Base-by-base conservation (phyloP, 169 alveolate species). In the Condylostoma magnum region DNA sequence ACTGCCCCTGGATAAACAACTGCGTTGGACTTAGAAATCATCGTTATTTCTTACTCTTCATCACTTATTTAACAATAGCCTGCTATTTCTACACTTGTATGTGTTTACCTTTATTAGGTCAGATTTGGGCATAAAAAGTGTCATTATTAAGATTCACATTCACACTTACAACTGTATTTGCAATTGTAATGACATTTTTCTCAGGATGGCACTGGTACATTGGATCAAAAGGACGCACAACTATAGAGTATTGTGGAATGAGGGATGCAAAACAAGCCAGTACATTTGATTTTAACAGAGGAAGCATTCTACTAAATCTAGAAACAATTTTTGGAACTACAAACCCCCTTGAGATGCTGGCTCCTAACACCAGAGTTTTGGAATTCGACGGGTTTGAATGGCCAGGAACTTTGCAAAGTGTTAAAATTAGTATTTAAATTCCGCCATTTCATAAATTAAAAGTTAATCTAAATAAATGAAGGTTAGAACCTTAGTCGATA, bases 1-100 rank as follows among this genome's bases (percentile, higher is more conserved):
- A 97, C 76, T 97, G 99, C 57, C 98, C 97, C n/a, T 96, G 97
- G 97, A 87, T 95, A 5, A 91, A 93, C 55, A 90, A 93, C 58
- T 95, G 98, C 69, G 83, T 95, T 0, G 98, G 97, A 6, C 80
- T 78, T 51, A 80, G 89, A 25, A 94, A 94, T 56, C 90, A 94
- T 63, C 65, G 79, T 22, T 28, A 51, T 20, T 87, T 85, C 44
- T 51, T 90, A 30, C 18, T 77, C 15, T 88, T 86, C 76, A 56
- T 86, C 36, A 2, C 76, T 27, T 51, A 55, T 74, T 31, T 69
- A 15, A n/a, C 15, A 1, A 1, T 60, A 0, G 71, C 56, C 18
- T 60, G 71, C 33, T 12, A 38, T 20, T 38, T n/a, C 43, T 60
- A 18, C 28, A 28, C 43, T 8, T 18, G 20, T 8, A 15, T 1